Percentiles rank a stretch among this genome's conserved stretches.
phyloP scores from a whole-genome alignment of 495 filamentous ascomycete species.

The Tuber magnatum region DNA sequence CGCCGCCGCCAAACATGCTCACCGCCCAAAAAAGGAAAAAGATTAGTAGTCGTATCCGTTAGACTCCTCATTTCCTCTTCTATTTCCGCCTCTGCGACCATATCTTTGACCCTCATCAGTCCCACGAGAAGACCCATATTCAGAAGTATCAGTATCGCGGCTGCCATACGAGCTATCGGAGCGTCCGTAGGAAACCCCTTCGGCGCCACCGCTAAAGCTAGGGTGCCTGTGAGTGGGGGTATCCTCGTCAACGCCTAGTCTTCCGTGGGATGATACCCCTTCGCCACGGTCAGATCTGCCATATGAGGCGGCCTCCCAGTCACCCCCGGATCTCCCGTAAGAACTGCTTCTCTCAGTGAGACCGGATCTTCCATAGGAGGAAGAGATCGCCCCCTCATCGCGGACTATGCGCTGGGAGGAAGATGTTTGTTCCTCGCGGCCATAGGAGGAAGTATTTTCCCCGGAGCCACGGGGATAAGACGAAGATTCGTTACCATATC shows the following conservation, averaged over 20 bases:
- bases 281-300: constrained; percentile 7
- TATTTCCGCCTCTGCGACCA: neutral
- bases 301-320: neutral
- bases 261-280: constrained; percentile 7
- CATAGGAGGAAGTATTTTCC: constrained; percentile 12
- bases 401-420: neutral
- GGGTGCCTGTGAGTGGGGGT: neutral
- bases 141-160: neutral
- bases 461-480: neutral
- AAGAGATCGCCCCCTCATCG: neutral
- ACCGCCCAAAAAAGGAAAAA: neutral
- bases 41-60: constrained; percentile 1
- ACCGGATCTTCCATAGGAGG: neutral
- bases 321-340: neutral
- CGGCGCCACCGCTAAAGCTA: constrained; percentile 1
- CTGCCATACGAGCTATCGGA: neutral
- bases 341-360: neutral
- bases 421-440: constrained; percentile 8
- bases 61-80: constrained; percentile 5
- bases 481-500: neutral
- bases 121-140: neutral
- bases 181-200: constrained; percentile 8
- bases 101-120: constrained; percentile 4
- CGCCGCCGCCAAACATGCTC: neutral
- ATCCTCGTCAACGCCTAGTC: neutral